A percentile compares a stretch with the other conserved stretches of the same genome.
Conservation (phyloP, 371 early-diverging fungal species). For the Mortierella sp. region DNA sequence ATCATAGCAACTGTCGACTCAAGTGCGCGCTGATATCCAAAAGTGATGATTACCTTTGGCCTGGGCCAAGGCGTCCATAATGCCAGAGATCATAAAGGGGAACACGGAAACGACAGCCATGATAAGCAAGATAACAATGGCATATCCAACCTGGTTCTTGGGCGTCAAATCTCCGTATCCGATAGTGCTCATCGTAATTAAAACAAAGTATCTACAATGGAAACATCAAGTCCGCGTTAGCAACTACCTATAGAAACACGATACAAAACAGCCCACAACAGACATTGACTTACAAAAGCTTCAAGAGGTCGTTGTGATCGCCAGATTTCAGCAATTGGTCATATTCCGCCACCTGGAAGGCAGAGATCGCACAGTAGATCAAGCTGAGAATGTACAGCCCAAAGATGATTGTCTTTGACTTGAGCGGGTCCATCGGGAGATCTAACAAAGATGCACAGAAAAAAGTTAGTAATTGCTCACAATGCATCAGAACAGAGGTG, state of each 20-base stretch:
- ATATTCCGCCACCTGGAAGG: constrained; percentile 80
- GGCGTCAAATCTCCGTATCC: constrained; percentile 89
- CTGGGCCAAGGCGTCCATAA: constrained; percentile 69
- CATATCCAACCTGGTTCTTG: constrained; percentile 69
- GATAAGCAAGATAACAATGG: constrained; percentile 80
- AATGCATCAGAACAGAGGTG: neutral
- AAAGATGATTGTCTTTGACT: constrained; percentile 72
- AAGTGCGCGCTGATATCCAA: neutral
- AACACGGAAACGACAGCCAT: constrained; percentile 73
- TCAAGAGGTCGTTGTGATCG: constrained; percentile 65
- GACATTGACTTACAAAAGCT: constrained; percentile 55
- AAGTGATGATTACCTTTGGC: constrained; percentile 61
- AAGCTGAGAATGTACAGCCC: constrained; percentile 70
- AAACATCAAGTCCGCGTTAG: neutral
- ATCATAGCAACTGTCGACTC: no score
- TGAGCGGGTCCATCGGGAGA: constrained; percentile 69
- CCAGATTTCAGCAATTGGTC: constrained; percentile 69
- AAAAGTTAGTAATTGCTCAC: neutral
- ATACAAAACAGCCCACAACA: neutral
- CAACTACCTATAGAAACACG: neutral
- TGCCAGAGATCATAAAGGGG: constrained; percentile 71
- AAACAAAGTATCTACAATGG: constrained; percentile 64
- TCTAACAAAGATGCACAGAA: constrained; percentile 28
- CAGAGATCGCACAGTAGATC: constrained; percentile 78
- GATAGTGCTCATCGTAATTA: constrained; percentile 81